These are phyloP conservation scores for Phylloporus sp. DNA, from an alignment of 768 basidiomycete genomes.

Conservation along the genomic window DNA sequence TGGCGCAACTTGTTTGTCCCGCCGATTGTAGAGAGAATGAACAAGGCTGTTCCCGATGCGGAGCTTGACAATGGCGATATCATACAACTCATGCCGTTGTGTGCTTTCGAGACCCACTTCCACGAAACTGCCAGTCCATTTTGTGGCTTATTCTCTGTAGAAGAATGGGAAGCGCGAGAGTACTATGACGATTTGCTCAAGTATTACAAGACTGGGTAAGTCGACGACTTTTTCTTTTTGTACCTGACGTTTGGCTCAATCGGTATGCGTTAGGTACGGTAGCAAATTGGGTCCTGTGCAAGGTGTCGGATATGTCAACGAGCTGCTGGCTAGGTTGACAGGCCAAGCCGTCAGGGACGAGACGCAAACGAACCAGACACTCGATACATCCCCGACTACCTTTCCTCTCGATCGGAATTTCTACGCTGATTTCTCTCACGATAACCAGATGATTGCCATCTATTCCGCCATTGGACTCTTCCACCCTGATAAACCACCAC, in stretches of 20 bases:
- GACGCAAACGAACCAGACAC: slow-evolving; percentile 74
- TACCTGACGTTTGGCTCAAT: neutral
- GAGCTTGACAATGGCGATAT: slow-evolving; percentile 52
- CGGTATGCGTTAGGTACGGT: slow-evolving; percentile 51
- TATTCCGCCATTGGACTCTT: slow-evolving; percentile 59
- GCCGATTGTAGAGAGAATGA: slow-evolving; percentile 54
- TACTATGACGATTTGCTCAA: slow-evolving; percentile 71
- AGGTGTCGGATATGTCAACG: slow-evolving; percentile 85
- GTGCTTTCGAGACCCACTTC: slow-evolving; percentile 75
- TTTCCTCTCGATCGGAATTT: slow-evolving; percentile 68
- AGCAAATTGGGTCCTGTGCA: slow-evolving; percentile 66
- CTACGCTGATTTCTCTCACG: slow-evolving; percentile 84
- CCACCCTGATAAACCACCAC: slow-evolving; percentile 26
- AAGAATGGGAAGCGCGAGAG: slow-evolving; percentile 64
- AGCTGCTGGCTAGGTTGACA: slow-evolving; percentile 79
- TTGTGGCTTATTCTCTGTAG: slow-evolving; percentile 61
- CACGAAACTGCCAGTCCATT: slow-evolving; percentile 52
- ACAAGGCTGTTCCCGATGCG: slow-evolving; percentile 57
- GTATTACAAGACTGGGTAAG: slow-evolving; percentile 72
- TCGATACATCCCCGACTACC: slow-evolving; percentile 58
- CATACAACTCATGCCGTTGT: slow-evolving; percentile 61
- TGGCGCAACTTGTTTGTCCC: slow-evolving; percentile 58
- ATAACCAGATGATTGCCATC: slow-evolving; percentile 80
- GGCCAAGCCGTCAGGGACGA: slow-evolving; percentile 55
- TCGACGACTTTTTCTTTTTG: neutral